phyloP scores from a whole-genome alignment of 441 rosid genomes.

The Jatropha podagrica region DNA sequence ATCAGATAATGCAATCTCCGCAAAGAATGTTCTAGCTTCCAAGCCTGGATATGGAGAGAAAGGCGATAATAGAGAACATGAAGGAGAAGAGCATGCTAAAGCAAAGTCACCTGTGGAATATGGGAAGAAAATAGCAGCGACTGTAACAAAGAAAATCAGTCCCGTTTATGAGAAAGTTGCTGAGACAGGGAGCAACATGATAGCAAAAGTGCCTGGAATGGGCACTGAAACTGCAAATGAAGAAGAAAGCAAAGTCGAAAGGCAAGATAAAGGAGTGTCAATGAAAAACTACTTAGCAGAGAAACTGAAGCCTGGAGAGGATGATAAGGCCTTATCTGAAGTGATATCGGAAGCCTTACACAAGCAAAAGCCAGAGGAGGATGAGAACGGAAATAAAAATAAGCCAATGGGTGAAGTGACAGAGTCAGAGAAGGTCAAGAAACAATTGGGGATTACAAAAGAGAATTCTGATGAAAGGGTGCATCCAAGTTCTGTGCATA shows the following conservation, averaged over 20 bases:
- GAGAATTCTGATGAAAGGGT: slow-evolving; percentile 19
- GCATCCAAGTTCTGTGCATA: slow-evolving; percentile 7
- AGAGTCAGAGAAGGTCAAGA: slow-evolving; percentile 52
- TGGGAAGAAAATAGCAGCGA: slow-evolving; percentile 46
- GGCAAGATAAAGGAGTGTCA: slow-evolving; percentile 43
- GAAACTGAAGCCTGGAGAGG: slow-evolving; percentile 72
- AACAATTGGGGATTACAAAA: slow-evolving; percentile 29
- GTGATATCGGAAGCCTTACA: slow-evolving; percentile 51
- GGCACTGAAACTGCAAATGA: slow-evolving; percentile 6
- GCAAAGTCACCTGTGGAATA: slow-evolving; percentile 33
- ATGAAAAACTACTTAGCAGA: slow-evolving; percentile 52
- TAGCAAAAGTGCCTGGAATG: slow-evolving; percentile 33
- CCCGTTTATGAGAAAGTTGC: slow-evolving; percentile 54
- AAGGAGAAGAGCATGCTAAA: slow-evolving; percentile 11
- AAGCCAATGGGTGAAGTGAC: slow-evolving; percentile 38
- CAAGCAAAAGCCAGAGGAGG: slow-evolving; percentile 25
- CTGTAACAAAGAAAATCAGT: slow-evolving; percentile 40
- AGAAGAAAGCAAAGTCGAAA: not conserved
- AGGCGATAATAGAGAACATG: not conserved
- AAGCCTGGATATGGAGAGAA: slow-evolving; percentile 57
- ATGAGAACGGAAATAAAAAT: slow-evolving; percentile 17
- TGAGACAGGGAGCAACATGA: slow-evolving; percentile 39
- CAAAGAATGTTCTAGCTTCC: slow-evolving; percentile 48
- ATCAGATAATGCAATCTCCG: slow-evolving; percentile 42
- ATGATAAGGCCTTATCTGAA: slow-evolving; percentile 63